Conservation (phyloP, 352 stramenopile genomes). For the Vaucheria bursata region DNA sequence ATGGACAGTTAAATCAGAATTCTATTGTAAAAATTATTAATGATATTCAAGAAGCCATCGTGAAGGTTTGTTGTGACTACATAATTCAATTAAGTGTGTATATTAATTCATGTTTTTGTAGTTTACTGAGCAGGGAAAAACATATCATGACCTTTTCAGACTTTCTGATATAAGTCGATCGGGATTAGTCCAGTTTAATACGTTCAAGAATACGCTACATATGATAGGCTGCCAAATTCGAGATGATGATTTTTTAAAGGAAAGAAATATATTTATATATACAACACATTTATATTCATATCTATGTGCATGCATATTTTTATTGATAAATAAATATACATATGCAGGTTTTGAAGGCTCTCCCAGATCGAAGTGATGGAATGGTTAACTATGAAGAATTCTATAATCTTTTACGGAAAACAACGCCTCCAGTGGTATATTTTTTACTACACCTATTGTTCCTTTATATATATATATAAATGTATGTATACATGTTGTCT, state of each 20-base stretch:
- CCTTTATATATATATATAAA: not conserved
- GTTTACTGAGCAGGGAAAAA: constrained; percentile 18
- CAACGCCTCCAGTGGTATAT: constrained; percentile 18
- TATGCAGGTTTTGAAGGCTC: constrained; percentile 12
- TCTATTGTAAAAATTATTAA: too few species aligned
- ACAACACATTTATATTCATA: not conserved
- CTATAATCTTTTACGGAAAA: constrained; percentile 35
- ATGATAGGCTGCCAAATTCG: constrained; percentile 23
- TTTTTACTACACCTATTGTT: too few species aligned
- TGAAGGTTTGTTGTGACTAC: too few species aligned
- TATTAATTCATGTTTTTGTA: not conserved
- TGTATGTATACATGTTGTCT: not conserved
- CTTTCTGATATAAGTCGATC: constrained; percentile 27
- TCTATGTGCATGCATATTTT: not conserved
- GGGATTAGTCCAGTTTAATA: constrained; percentile 20
- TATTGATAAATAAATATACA: not conserved
- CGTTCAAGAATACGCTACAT: constrained; percentile 23
- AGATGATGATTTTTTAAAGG: not conserved
- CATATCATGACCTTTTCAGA: constrained; percentile 37
- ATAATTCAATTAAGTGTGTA: too few species aligned
- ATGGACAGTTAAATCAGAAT: too few species aligned
- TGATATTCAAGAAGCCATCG: too few species aligned
- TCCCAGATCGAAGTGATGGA: constrained; percentile 29
- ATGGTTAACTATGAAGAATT: constrained; percentile 44
- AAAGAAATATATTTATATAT: not conserved